Evolutionary conservation across 1,284 basidiomycete genomes (phyloP).

Genomic region (Athelia sp.): DNA sequence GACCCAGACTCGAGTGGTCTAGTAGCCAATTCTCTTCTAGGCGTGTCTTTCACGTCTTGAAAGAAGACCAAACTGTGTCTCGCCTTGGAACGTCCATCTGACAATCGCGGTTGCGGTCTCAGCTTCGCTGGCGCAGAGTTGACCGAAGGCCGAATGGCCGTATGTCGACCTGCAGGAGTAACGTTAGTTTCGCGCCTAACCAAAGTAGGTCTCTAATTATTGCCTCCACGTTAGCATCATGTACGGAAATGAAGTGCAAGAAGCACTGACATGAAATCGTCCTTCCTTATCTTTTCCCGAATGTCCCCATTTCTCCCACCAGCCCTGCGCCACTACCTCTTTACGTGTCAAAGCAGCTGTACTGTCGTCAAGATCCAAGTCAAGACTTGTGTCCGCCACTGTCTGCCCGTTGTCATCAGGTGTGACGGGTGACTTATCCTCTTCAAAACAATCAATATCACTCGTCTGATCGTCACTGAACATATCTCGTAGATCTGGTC

Average conservation of each 20-base stretch:
- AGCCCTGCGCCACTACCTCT: conserved; percentile 49
- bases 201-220: conserved; percentile 23
- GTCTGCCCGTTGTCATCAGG: conserved; percentile 6
- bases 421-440: conserved; percentile 18
- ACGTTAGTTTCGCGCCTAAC: conserved; percentile 43
- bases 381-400: conserved; percentile 6
- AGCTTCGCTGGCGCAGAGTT: conserved; percentile 17
- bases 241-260: background rate
- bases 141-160: conserved; percentile 17
- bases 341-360: conserved; percentile 25
- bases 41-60: background rate
- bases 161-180: conserved; percentile 34
- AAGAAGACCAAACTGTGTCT: background rate
- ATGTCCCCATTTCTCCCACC: conserved; percentile 53
- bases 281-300: conserved; percentile 16
- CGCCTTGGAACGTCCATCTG: background rate
- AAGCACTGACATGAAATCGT: conserved; percentile 7
- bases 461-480: conserved; percentile 40
- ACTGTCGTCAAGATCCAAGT: conserved; percentile 24
- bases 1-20: background rate
- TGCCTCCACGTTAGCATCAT: conserved; percentile 3
- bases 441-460: conserved; percentile 39
- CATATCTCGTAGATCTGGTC: conserved; percentile 44
- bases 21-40: background rate
- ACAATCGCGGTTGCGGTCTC: conserved; percentile 4